Percentiles rank a stretch among this genome's conserved stretches.
Evolutionary conservation across 139 green algal species (phyloP).

Genomic region (Pseudopediastrum boryanum): DNA sequence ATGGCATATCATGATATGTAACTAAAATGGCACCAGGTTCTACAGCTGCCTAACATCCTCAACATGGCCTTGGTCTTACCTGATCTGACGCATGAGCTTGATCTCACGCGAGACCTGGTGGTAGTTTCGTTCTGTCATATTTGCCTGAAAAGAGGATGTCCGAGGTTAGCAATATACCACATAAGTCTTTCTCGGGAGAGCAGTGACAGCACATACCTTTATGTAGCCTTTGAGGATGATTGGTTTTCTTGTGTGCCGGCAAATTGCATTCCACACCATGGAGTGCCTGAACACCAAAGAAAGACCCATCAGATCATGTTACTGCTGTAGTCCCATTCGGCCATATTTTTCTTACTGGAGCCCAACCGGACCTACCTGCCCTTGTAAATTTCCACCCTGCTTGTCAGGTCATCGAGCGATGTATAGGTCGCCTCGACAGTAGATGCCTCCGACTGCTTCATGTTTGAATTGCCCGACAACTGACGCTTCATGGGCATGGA

Average conservation of each 20-base stretch:
- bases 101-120: slow-evolving; percentile 49
- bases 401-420: slow-evolving; percentile 26
- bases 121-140: slow-evolving; percentile 41
- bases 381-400: slow-evolving; percentile 36
- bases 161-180: neutral
- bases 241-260: slow-evolving; percentile 9
- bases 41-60: slow-evolving; percentile 22
- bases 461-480: neutral
- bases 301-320: too few relatives aligned
- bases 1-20: too few relatives aligned
- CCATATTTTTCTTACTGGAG: too few relatives aligned
- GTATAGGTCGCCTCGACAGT: neutral
- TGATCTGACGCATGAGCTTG: slow-evolving; percentile 40
- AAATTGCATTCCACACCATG: slow-evolving; percentile 40
- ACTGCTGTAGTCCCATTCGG: too few relatives aligned
- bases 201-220: slow-evolving; percentile 14
- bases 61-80: slow-evolving; percentile 1
- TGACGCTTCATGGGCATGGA: neutral
- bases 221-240: slow-evolving; percentile 43
- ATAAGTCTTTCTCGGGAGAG: neutral
- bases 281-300: too few relatives aligned
- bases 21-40: too few relatives aligned
- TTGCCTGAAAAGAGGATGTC: neutral
- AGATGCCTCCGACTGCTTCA: neutral
- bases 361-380: slow-evolving; percentile 33